Evolutionary conservation across 2,329 filamentous ascomycete genomes (phyloP), one percentile per base, ranked within the genome.

Genomic region (Lachnellula willkommii): DNA sequence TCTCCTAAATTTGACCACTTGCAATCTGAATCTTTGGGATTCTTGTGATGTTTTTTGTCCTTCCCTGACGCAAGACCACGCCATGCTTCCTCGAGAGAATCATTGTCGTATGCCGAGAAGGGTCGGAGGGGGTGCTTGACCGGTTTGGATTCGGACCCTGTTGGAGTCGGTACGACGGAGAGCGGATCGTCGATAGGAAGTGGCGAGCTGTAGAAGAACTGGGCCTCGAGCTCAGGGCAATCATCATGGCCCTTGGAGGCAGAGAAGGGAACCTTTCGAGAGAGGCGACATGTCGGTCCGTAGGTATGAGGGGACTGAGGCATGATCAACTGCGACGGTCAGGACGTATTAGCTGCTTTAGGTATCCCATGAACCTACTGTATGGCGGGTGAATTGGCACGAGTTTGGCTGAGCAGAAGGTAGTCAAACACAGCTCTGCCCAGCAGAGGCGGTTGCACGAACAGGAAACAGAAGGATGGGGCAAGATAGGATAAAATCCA

Each of bases 181-280:
- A 95, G 79, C 24, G 90, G 90, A 67, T 96, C 91, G 67, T 96
- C 91, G 68, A 96, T 91, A 32, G 90, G 87, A 50, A 93, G 80
- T 12, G 84, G 77, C 11, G 90, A 94, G 14, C 84, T 81, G 71
- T 95, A 96, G 73, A 96, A 96, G 74, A 90, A 96, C 60, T 90
- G 89, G 22, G 87, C 79, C 35, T 79, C 77, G 53, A 88, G 71
- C 0, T 82, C 78, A 15, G 88, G 87, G 24, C 81, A 77, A 52
- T 74, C 76, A 65, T 60, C 71, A 66, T 58, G 69, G 67, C 47
- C 68, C n/a, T 60, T 62, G 36, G 58, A 53, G 22, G 36, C 48
- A 2, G 59, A 56, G 35, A 60, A 59, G 47, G 54, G 42, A 17
- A 63, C 56, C 43, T 39, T 57, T 48, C 52, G 61, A n/a, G 63